phyloP scores from a whole-genome alignment of 441 rosid genomes.

The Populus hybrid region DNA sequence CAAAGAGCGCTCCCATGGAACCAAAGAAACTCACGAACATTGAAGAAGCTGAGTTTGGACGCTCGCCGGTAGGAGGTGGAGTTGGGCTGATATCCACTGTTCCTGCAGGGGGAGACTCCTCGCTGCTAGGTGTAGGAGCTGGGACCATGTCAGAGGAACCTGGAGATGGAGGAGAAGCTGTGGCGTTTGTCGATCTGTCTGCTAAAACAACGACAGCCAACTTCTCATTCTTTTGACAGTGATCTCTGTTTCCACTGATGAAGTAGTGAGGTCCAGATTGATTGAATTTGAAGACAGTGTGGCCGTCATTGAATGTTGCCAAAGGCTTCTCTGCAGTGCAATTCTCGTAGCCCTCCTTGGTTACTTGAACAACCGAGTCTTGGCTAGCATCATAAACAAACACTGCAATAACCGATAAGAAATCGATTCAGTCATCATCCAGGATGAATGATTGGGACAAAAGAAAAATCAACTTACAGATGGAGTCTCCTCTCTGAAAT shows the following conservation, averaged over 20 bases:
- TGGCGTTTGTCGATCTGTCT: constrained; percentile 42
- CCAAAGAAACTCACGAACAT: constrained; percentile 22
- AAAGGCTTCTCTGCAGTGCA: constrained; percentile 51
- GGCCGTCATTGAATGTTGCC: constrained; percentile 52
- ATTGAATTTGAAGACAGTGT: constrained; percentile 53
- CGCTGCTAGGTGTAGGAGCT: constrained; percentile 52
- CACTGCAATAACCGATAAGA: constrained; percentile 36
- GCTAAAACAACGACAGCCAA: constrained; percentile 59
- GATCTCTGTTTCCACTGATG: constrained; percentile 75
- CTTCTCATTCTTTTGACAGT: constrained; percentile 71
- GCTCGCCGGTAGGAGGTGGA: constrained; percentile 38
- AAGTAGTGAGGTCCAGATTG: constrained; percentile 65
- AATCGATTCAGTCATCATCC: not conserved
- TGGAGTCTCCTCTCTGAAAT: constrained; percentile 71
- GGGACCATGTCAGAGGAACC: constrained; percentile 28
- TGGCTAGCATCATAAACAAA: constrained; percentile 51
- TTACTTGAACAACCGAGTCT: constrained; percentile 77
- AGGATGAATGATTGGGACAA: not conserved
- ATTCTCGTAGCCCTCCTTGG: constrained; percentile 48
- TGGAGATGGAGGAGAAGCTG: constrained; percentile 10
- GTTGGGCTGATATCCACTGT: constrained; percentile 38
- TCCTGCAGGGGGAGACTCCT: constrained; percentile 49
- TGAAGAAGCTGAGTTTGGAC: constrained; percentile 39
- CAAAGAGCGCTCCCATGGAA: constrained; percentile 44
- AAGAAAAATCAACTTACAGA: constrained; percentile 43